A percentile compares a stretch with the other conserved stretches of the same genome.
These are phyloP conservation scores for Cupressus sempervirens DNA, from an alignment of 75 land plant genomes.

Conservation along the genomic window DNA sequence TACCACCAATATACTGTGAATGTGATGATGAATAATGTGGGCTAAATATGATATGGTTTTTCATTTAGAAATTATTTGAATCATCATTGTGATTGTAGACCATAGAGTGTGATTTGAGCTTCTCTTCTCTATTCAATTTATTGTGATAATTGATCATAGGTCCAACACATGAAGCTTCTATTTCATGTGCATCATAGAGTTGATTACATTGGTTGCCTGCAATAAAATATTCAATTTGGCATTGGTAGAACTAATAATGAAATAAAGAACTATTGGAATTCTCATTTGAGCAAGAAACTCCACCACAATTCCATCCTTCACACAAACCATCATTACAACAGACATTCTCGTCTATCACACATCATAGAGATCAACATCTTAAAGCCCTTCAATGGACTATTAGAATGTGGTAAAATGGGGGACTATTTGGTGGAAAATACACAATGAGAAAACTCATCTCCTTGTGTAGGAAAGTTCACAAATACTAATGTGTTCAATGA, in stretches of 20 bases:
- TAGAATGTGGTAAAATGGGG: neutral
- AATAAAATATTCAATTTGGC: neutral
- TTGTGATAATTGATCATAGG: too few species aligned
- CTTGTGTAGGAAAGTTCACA: neutral
- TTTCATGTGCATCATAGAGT: neutral
- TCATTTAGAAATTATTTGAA: too few species aligned
- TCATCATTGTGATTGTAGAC: too few species aligned
- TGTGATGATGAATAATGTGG: neutral
- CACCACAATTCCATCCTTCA: neutral
- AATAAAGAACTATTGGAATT: neutral
- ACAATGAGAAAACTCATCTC: too few species aligned
- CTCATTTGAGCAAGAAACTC: constrained; percentile 4
- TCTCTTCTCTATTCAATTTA: too few species aligned
- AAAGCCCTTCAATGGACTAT: neutral
- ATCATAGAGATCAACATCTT: neutral
- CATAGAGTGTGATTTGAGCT: too few species aligned
- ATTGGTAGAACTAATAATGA: neutral
- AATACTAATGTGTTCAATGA: neutral
- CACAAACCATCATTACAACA: neutral
- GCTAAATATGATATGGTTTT: neutral
- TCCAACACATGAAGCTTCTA: neutral
- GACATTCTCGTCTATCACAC: neutral
- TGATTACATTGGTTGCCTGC: neutral
- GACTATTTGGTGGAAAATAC: neutral
- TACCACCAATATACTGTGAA: neutral